These are phyloP conservation scores for Calonectria pseudoreteaudii DNA, from an alignment of 2,329 filamentous ascomycete species.

Conservation along the genomic window DNA sequence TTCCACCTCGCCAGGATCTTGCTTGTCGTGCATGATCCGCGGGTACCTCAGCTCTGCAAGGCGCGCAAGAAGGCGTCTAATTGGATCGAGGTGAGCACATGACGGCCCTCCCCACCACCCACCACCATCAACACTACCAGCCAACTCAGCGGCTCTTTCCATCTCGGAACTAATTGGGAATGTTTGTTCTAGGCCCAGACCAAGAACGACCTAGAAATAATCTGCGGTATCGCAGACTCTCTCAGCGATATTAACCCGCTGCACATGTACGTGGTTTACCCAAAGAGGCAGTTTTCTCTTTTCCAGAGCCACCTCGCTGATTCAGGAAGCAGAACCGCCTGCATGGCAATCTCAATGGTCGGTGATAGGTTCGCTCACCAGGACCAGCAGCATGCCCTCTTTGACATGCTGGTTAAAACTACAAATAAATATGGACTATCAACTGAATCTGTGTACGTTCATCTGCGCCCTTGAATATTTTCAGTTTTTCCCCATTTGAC, in stretches of 20 bases:
- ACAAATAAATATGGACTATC: constrained; percentile 23
- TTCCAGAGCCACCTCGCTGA: background rate
- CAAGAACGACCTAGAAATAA: constrained; percentile 38
- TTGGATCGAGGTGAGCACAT: constrained; percentile 28
- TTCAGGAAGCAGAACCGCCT: constrained; percentile 26
- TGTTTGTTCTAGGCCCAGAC: constrained; percentile 30
- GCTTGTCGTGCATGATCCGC: constrained; percentile 39
- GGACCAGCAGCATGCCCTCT: constrained; percentile 24
- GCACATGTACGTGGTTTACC: constrained; percentile 32
- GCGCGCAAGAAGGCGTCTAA: constrained; percentile 28
- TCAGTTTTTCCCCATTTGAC: background rate
- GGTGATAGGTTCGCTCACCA: constrained; percentile 47
- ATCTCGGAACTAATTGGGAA: background rate
- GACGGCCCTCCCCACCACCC: too few relatives aligned
- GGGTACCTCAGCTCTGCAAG: constrained; percentile 37
- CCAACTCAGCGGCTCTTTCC: background rate
- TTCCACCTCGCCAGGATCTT: constrained; percentile 45
- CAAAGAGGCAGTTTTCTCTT: background rate
- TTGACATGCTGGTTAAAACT: constrained; percentile 26
- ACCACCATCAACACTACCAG: background rate
- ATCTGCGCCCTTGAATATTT: too few relatives aligned
- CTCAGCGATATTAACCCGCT: constrained; percentile 35
- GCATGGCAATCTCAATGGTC: constrained; percentile 41
- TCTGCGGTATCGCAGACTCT: constrained; percentile 42
- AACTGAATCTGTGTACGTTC: constrained; percentile 23